Base-by-base conservation (phyloP, 2,329 filamentous ascomycete genomes). In the Ophiostoma sp. region DNA sequence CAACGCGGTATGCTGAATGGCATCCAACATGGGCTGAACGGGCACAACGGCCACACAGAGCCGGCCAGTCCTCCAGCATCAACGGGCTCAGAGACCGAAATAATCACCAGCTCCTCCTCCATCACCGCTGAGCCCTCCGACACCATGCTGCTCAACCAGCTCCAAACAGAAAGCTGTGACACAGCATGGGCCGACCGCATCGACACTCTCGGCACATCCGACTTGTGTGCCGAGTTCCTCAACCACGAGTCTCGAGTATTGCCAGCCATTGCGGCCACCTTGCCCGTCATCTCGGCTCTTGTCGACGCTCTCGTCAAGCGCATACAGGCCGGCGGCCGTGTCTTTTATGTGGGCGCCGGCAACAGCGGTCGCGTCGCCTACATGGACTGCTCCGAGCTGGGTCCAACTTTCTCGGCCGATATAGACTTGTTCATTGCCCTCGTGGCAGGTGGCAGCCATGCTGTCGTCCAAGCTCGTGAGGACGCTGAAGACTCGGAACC, bases 331-430 rank as follows among this genome's bases (percentile, higher is more conserved):
- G 80, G 82, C 17, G 82, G 82, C 17, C 77, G 81, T 71, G 78
- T 83, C 63, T 72, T 81, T 11, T 82, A 83, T 75, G 80, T 83
- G 25, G 82, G 83, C 19, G 83, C 83, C 5, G 82, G 83, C 12
- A 84, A 83, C 5, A 85, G 83, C 74, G 82, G 83, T 70, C 81
- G 83, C 81, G 83, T 73, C 75, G 74, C 72, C 19, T 45, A 64
- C 22, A 73, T 84, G 50, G 83, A 84, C 76, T 80, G 81, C 22
- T 83, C 82, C 1, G 83, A 84, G 71, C 82, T 84, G 50, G 81
- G 80, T 2, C 82, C 82, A 1, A 84, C 82, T 0, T 84, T 81
- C 69, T 82, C 82, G 11, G 82, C 80, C 11, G 79, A 81, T 3
- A 75, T 78, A 25, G 77, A 73, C 5, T 82, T 83, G 71, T 84